Conservation (phyloP, 495 filamentous ascomycete genomes). For the Lentithecium fluviatile region DNA sequence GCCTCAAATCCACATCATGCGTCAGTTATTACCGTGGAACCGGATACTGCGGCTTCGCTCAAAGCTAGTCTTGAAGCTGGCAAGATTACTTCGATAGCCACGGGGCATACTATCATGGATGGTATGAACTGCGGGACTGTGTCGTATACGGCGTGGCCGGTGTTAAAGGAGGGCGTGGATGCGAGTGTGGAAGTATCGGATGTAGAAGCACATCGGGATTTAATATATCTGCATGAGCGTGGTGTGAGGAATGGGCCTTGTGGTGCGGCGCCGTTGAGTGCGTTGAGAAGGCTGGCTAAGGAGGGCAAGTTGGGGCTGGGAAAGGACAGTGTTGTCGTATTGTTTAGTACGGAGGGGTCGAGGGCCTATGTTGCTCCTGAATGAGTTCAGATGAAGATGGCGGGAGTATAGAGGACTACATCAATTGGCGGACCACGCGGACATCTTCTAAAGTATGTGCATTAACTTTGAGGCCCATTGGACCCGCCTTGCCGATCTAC, state of each 20-base stretch:
- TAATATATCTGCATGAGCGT: slow-evolving; percentile 48
- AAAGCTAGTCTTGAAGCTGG: slow-evolving; percentile 51
- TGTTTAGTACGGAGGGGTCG: slow-evolving; percentile 45
- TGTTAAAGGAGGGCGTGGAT: slow-evolving; percentile 56
- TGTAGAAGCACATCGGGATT: slow-evolving; percentile 53
- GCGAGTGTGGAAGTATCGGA: slow-evolving; percentile 58
- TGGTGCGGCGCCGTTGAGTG: slow-evolving; percentile 61
- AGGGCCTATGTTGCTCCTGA: slow-evolving; percentile 37
- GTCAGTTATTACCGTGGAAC: slow-evolving; percentile 60
- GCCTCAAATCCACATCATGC: slow-evolving; percentile 3
- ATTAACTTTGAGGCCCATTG: not conserved
- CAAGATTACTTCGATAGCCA: slow-evolving; percentile 47
- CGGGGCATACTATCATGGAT: slow-evolving; percentile 61
- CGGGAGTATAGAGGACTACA: too few species aligned
- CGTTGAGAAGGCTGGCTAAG: slow-evolving; percentile 48
- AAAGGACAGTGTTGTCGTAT: slow-evolving; percentile 53
- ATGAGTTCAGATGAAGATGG: not conserved
- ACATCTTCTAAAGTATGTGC: not conserved
- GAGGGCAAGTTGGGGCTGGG: slow-evolving; percentile 43
- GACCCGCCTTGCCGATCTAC: slow-evolving; percentile 6
- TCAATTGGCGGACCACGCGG: too few species aligned
- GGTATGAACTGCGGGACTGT: slow-evolving; percentile 69
- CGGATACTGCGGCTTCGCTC: slow-evolving; percentile 62
- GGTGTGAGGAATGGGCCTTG: slow-evolving; percentile 62
- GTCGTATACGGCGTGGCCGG: slow-evolving; percentile 60